Conservation (phyloP, 305 asterid genomes). For the Fraxinus dipetala region DNA sequence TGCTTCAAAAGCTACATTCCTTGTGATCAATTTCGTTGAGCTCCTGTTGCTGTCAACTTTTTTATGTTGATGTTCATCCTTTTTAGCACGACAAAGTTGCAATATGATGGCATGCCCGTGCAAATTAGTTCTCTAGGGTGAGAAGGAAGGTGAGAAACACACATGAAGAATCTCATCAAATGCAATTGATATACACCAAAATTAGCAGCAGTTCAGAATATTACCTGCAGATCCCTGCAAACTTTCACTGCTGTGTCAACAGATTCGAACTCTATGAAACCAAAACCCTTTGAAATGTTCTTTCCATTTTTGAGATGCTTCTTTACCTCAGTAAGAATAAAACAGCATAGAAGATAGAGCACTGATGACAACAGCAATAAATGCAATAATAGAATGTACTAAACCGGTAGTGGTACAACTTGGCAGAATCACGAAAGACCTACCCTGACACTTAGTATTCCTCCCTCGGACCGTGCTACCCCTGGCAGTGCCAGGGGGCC, state of each 20-base stretch:
- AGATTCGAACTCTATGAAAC: slow-evolving; percentile 80
- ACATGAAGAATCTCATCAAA: neutral
- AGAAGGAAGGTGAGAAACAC: slow-evolving; percentile 16
- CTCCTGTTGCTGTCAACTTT: slow-evolving; percentile 52
- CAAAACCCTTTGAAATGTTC: slow-evolving; percentile 87
- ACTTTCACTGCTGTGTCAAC: slow-evolving; percentile 66
- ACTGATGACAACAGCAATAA: slow-evolving; percentile 5
- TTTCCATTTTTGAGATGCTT: slow-evolving; percentile 83
- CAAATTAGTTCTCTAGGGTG: slow-evolving; percentile 66
- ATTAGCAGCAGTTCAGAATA: neutral
- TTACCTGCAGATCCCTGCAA: slow-evolving; percentile 78
- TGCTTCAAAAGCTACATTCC: slow-evolving; percentile 94
- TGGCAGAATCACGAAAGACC: neutral
- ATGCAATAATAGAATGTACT: neutral
- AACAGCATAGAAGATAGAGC: neutral
- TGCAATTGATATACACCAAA: neutral
- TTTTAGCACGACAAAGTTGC: slow-evolving; percentile 78
- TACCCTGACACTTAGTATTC: slow-evolving; percentile 80
- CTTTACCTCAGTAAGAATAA: slow-evolving; percentile 46
- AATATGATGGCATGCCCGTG: slow-evolving; percentile 89
- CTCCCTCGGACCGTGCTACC: too few species aligned
- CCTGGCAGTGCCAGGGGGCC: too few species aligned
- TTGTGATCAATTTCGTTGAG: slow-evolving; percentile 76
- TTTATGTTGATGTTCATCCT: slow-evolving; percentile 43
- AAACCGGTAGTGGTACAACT: neutral